Evolutionary conservation across 2,329 filamentous ascomycete genomes (phyloP).

Genomic region (Emergomyces orientalis): DNA sequence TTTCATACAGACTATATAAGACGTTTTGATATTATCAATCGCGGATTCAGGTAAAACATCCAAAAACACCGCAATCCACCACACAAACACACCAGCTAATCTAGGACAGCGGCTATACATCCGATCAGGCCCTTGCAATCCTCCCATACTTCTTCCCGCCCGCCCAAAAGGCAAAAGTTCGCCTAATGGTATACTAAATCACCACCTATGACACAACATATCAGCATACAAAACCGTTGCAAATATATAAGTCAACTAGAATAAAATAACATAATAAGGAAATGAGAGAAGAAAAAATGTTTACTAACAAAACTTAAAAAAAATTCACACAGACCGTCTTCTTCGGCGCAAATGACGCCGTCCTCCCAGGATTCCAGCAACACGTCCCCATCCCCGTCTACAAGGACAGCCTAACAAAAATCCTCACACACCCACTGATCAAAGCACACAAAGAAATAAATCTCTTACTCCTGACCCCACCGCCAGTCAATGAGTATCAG

Average conservation of each 20-base stretch:
- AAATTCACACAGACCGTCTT: constrained; percentile 53
- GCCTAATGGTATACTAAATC: constrained; percentile 32
- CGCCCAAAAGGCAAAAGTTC: constrained; percentile 44
- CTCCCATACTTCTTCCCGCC: constrained; percentile 62
- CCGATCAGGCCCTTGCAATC: constrained; percentile 59
- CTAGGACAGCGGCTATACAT: constrained; percentile 62
- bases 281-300: background rate
- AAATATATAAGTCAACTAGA: background rate
- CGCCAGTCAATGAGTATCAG: constrained; percentile 71
- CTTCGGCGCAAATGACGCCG: constrained; percentile 86
- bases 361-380: constrained; percentile 58
- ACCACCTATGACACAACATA: background rate
- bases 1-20: constrained; percentile 56
- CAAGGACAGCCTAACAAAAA: constrained; percentile 59
- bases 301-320: background rate
- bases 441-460: constrained; percentile 58
- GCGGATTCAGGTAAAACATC: constrained; percentile 56
- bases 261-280: background rate
- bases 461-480: constrained; percentile 66
- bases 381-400: constrained; percentile 70
- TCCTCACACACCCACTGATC: constrained; percentile 64
- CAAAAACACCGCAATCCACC: constrained; percentile 14
- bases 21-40: constrained; percentile 75
- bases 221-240: background rate
- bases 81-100: constrained; percentile 7